Base-by-base conservation (phyloP, 2,329 filamentous ascomycete species). In the Fusarium beomiforme region DNA sequence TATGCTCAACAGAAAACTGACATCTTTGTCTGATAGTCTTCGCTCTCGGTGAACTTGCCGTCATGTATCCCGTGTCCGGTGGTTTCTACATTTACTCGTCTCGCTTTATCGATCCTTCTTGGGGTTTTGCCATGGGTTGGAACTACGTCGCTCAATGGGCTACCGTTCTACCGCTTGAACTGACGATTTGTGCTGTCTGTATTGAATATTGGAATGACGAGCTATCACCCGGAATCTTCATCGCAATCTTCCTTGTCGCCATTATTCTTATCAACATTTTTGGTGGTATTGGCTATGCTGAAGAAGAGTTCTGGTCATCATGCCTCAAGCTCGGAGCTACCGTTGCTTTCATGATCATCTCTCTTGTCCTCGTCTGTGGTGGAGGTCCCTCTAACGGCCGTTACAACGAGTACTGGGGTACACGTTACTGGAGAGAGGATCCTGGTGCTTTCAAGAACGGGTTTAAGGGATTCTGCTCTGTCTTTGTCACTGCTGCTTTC, bases 401-500 rank as follows among this genome's bases (percentile, higher is more conserved):
- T 26, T 86, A 85, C 69, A 78, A 79, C 67, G 72, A 82, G 31
- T 86, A 84, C 74, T 80, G 77, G 77, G 84, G 86, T 21, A 78
- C 81, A 29, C 79, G 81, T 24, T 62, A 70, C 67, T 81, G 80
- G 75, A 59, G 72, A 19, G 75, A 71, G 26, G 71, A 72, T 9
- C 79, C 83, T 0, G 84, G 84, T 23, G 83, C 84, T 8, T 93
- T 93, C 80, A 84, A 91, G 80, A 88, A 92, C 76, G 91, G 91
- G 26, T 92, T 93, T 84, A 89, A 90, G 71, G 91, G 91, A 13
- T 87, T 93, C 72, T 92, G 90, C 80, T 87, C 85, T 64, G 89
- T 91, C 64, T 92, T 93, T 72, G 90, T 92, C 61, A 92, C 88
- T 5, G 90, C 91, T n/a, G 90, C 90, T 17, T 92, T 92, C 75